A percentile compares a stretch with the other conserved stretches of the same genome.
phyloP scores from a whole-genome alignment of 768 basidiomycete genomes.

The Boletellus sp. region DNA sequence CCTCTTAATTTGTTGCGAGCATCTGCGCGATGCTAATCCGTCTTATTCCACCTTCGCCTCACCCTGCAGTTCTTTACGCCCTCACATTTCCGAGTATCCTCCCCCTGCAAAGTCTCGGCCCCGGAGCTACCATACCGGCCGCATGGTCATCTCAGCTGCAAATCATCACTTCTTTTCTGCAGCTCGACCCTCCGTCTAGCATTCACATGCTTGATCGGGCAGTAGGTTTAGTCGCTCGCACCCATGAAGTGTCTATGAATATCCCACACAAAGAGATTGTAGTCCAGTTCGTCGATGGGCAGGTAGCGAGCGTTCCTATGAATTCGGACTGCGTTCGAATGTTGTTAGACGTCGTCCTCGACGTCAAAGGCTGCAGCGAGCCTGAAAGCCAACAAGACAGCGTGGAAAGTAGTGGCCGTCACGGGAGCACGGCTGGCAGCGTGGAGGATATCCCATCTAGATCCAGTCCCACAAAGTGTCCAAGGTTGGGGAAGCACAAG shows the following conservation, averaged over 20 bases:
- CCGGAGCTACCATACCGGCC: slow-evolving; percentile 36
- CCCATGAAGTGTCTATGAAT: slow-evolving; percentile 63
- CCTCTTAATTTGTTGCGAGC: slow-evolving; percentile 21
- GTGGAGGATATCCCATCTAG: slow-evolving; percentile 14
- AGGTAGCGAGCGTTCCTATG: slow-evolving; percentile 47
- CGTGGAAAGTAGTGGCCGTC: slow-evolving; percentile 27
- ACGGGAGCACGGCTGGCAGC: slow-evolving; percentile 17
- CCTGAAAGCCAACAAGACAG: slow-evolving; percentile 27
- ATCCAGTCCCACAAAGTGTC: slow-evolving; percentile 23
- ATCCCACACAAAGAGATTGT: slow-evolving; percentile 42
- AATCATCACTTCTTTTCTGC: slow-evolving; percentile 43
- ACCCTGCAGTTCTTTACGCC: slow-evolving; percentile 57
- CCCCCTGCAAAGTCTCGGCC: slow-evolving; percentile 33
- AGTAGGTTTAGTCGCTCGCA: slow-evolving; percentile 50
- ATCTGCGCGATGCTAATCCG: slow-evolving; percentile 51
- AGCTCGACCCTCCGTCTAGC: slow-evolving; percentile 48
- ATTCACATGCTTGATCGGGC: slow-evolving; percentile 61
- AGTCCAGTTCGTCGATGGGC: slow-evolving; percentile 59
- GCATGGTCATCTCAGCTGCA: slow-evolving; percentile 56
- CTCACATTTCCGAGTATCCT: slow-evolving; percentile 47
- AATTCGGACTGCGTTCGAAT: slow-evolving; percentile 38
- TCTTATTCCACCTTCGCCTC: slow-evolving; percentile 42
- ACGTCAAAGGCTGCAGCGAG: slow-evolving; percentile 49
- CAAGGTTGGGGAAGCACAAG: slow-evolving; percentile 51
- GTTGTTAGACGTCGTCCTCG: slow-evolving; percentile 48